A percentile compares a stretch with the other conserved stretches of the same genome.
These are phyloP conservation scores for Neoascochyta sp. DNA, from an alignment of 2,329 filamentous ascomycete species.

Conservation along the genomic window DNA sequence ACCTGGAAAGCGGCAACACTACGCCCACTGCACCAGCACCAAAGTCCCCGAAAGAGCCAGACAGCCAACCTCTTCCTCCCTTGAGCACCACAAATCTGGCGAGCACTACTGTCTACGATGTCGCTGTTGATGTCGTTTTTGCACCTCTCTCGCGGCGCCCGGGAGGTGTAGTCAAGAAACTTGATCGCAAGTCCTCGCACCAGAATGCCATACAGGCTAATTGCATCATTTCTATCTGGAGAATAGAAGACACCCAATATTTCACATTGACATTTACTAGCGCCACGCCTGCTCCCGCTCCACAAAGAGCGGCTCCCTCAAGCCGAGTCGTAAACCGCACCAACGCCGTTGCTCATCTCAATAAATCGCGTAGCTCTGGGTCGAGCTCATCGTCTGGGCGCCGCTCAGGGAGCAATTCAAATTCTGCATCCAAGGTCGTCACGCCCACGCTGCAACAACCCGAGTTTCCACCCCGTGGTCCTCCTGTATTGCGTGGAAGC, in stretches of 20 bases:
- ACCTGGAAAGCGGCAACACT: constrained; percentile 22
- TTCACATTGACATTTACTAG: constrained; percentile 74
- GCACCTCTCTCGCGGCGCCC: constrained; percentile 39
- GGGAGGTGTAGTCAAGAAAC: constrained; percentile 9
- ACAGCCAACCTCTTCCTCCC: constrained; percentile 13
- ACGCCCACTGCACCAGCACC: constrained; percentile 29
- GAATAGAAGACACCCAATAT: constrained; percentile 63
- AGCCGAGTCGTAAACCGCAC: constrained; percentile 45
- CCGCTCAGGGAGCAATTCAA: constrained; percentile 31
- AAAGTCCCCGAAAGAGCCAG: constrained; percentile 5
- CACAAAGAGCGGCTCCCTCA: constrained; percentile 17
- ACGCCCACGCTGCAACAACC: constrained; percentile 57
- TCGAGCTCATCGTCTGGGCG: constrained; percentile 41
- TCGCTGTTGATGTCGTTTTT: constrained; percentile 65
- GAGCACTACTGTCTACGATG: constrained; percentile 52
- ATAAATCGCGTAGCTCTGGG: constrained; percentile 34
- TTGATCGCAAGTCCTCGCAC: constrained; percentile 13
- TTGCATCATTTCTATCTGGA: constrained; percentile 75
- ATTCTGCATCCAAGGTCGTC: constrained; percentile 38
- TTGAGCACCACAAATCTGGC: constrained; percentile 38
- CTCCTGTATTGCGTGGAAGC: constrained; percentile 51
- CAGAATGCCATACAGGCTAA: constrained; percentile 55
- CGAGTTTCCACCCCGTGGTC: constrained; percentile 65
- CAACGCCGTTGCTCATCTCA: constrained; percentile 29
- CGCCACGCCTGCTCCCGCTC: constrained; percentile 33